A percentile compares a stretch with the other conserved stretches of the same genome.
Conservation (phyloP, 1,284 basidiomycete species). For the Cerrena zonata region DNA sequence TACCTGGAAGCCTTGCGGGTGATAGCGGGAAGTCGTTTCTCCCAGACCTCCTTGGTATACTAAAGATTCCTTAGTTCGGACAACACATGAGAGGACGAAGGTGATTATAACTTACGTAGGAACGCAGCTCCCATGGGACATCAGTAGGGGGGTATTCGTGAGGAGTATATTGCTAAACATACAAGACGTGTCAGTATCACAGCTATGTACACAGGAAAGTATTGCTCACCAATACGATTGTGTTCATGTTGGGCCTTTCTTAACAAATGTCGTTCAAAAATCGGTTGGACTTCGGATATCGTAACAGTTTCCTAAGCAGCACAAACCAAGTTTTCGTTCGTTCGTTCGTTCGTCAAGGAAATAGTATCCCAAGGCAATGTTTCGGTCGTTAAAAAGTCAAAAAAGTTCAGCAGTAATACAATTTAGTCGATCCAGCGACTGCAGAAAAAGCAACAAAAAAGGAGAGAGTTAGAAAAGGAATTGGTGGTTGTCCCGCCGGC, state of each 20-base stretch:
- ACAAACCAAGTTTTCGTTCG: no score
- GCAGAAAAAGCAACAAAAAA: constrained; percentile 15
- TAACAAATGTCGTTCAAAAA: neutral
- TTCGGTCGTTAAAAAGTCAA: constrained; percentile 8
- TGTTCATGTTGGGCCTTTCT: constrained; percentile 4
- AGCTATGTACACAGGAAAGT: neutral
- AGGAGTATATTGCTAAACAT: constrained; percentile 9
- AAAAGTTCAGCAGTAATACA: constrained; percentile 13
- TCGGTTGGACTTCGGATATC: constrained; percentile 5
- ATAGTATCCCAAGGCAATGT: no score
- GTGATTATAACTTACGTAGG: constrained; percentile 11
- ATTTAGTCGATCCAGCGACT: constrained; percentile 30
- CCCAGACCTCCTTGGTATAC: constrained; percentile 44
- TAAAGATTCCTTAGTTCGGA: constrained; percentile 14
- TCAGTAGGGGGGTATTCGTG: constrained; percentile 8
- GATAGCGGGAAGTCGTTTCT: constrained; percentile 36
- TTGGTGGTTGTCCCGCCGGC: constrained; percentile 6
- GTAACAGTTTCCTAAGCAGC: no score
- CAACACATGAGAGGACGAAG: neutral
- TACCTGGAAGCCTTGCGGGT: constrained; percentile 36
- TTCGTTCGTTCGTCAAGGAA: no score
- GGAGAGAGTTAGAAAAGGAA: constrained; percentile 6
- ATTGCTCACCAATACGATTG: constrained; percentile 10
- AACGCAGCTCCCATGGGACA: constrained; percentile 11
- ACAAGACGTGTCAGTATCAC: neutral